Evolutionary conservation across 2,329 filamentous ascomycete genomes (phyloP).

Genomic region (Aspergillus clavatus): DNA sequence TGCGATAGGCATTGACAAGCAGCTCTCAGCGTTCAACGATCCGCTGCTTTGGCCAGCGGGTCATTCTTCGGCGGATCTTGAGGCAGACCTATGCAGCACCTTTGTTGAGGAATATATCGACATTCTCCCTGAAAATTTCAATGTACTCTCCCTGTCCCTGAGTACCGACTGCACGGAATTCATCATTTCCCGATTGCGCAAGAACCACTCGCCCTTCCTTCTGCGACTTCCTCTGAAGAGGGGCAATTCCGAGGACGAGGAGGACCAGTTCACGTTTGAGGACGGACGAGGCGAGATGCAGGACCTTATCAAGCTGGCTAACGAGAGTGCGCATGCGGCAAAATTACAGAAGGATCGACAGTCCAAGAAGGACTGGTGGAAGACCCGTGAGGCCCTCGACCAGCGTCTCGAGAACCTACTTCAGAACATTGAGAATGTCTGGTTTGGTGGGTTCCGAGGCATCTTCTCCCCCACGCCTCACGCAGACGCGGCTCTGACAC

Average conservation of each 20-base stretch:
- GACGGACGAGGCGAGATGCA: constrained; percentile 73
- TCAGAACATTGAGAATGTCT: constrained; percentile 81
- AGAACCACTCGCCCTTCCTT: constrained; percentile 73
- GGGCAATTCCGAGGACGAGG: constrained; percentile 75
- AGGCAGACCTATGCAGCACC: constrained; percentile 47
- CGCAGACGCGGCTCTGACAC: constrained; percentile 60
- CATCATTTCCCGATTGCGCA: constrained; percentile 78
- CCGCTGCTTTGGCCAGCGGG: constrained; percentile 47
- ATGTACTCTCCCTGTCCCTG: constrained; percentile 75
- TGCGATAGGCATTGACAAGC: constrained; percentile 43
- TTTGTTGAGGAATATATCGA: constrained; percentile 82
- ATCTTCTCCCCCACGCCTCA: constrained; percentile 75
- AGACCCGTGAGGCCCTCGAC: constrained; percentile 75
- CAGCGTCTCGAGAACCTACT: constrained; percentile 70
- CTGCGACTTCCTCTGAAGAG: constrained; percentile 79
- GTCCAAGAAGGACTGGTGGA: constrained; percentile 84
- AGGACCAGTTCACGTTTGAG: constrained; percentile 74
- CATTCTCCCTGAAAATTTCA: constrained; percentile 78
- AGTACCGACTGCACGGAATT: constrained; percentile 80
- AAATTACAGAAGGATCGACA: constrained; percentile 69
- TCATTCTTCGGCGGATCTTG: constrained; percentile 13
- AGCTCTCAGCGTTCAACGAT: constrained; percentile 40
- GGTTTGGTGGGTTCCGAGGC: constrained; percentile 91
- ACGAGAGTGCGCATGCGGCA: constrained; percentile 72
- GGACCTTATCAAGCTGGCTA: constrained; percentile 76